Evolutionary conservation across 2,329 filamentous ascomycete species (phyloP), one percentile per base, ranked within the genome.

Genomic region (Ustulina deusta): DNA sequence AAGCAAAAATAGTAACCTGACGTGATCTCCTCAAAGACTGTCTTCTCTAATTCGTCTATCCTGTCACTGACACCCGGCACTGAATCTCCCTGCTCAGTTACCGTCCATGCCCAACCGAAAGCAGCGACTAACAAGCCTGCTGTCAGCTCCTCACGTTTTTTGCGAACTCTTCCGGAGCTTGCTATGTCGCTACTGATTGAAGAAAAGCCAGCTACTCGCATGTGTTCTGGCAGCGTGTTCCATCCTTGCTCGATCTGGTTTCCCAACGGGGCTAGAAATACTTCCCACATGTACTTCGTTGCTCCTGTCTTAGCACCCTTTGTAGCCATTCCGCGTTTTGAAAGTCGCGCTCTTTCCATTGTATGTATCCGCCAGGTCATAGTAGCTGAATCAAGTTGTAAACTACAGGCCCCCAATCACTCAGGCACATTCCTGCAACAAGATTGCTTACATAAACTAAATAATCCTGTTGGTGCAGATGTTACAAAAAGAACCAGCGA

Each of bases 311-410:
- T 38, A 5, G 63, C 27, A 36, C 42, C 40, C 17, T 62, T 44
- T 54, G 25, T 32, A 58, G 20, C 52, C 60, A 69, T 40, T 67
- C 59, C 7, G 61, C 51, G 22, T 63, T 52, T 6, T 63, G 10
- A 40, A 70, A 69, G 6, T 70, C 63, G 40, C 69, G 69, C 46
- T 70, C 66, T 49, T 63, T 57, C 51, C 51, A 71, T 38, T 71
- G 65, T 29, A 66, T 34, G 20, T 42, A 68, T 15, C 38, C 38
- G 13, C 38, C 38, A 40, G 38, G 38, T 3, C 38, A 13, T 13
- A 40, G 38, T 9, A 40, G 6, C 3, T 3, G 38, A 15, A 40
- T 11, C 9, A 40, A 11, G 13, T 40, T 40, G 38, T 13, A 15
- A 3, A 40, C 38, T 9, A 13, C 38, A 11, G 38, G 38, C 13